Evolutionary conservation across 305 asterid species (phyloP), one percentile per base, ranked within the genome.

Genomic region (Fraxinus greggii): DNA sequence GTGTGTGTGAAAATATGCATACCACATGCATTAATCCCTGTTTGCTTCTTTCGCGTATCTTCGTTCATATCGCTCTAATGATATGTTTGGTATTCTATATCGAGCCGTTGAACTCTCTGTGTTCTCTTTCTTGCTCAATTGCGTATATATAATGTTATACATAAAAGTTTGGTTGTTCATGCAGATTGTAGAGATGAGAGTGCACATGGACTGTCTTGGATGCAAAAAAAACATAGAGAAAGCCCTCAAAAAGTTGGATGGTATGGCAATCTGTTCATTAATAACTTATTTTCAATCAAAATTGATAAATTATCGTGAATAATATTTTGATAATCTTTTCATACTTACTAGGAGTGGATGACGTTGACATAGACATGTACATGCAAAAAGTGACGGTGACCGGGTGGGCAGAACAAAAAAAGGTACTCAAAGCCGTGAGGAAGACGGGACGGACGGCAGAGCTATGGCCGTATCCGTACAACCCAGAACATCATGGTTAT

Each of bases 131-230:
- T 51, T 51, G 21, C 61, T 4, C 61, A 51, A 17, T 51, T 51
- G 61, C 17, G 8, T 51, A 4, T 48, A 51, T n/a, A 54, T 28
- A 67, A 12, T 12, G 19, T 12, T 28, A 28, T 65, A 26, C 28
- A 26, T 28, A 31, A 9, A 42, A 7, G 21, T 77, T 21, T 45
- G 59, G 26, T 81, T 59, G 75, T 21, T 79, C 42, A 15, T 35
- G 81, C 88, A 93, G 97, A 92, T 92, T 82, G 93, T 90, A 85
- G 93, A 90, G 92, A 85, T 93, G 95, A 91, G 93, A 86, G 94
- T 93, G 86, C 90, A 89, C 91, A 87, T 93, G 93, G 98, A 93
- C 81, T 93, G 98, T 82, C 90, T 84, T 15, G 96, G 98, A 75
- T 92, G 98, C 45, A 90, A 91, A 81, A 85, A 76, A 74, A 93